Base-by-base conservation (phyloP, 2,329 filamentous ascomycete species). In the Raffaelea albimanens region DNA sequence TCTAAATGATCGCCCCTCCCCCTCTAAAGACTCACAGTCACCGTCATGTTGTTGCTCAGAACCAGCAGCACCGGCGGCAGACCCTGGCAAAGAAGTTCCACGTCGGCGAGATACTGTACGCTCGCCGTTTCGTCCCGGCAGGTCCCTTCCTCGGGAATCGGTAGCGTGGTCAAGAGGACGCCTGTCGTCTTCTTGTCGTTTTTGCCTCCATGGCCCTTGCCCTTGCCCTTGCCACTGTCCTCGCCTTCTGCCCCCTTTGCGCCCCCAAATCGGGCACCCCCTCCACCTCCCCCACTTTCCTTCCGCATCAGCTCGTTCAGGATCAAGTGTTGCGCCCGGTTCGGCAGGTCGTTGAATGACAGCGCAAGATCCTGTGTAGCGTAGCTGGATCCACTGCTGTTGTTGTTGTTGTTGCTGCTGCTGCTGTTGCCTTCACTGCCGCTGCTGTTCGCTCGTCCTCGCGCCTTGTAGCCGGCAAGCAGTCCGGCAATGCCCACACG, bases 11-110 rank as follows among this genome's bases (percentile, higher is more conserved):
- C 34, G 8, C 47, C 33, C 25, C 43, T 42, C 21, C n/a, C 22
- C 29, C 1, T 38, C 55, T 57, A 87, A 52, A 87, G 64, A 61
- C 82, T 85, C 58, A 85, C 85, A 7, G 85, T 94, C 42, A 94
- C 87, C 16, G 87, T 94, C 84, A 94, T 89, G 58, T 82, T 88
- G 64, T 94, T 94, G 63, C 85, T 89, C 64, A 94, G 76, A 36
- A 95, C 85, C 62, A 95, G 68, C 57, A 94, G 62, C 41, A 81
- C 79, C 1, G 88, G 87, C 23, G 87, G 87, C 52, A 91, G 67
- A 11, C 78, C 83, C 57, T 83, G 78, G 62, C 85, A 91, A 49
- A 95, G 65, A 2, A 93, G 77, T 62, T 93, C 85, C 50, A 91
- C 70, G 63, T 89, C 84, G 44, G 78, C 82, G 43, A 95, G 69